phyloP scores from a whole-genome alignment of 2,329 filamentous ascomycete genomes.

The Pseudogymnoascus sp. region DNA sequence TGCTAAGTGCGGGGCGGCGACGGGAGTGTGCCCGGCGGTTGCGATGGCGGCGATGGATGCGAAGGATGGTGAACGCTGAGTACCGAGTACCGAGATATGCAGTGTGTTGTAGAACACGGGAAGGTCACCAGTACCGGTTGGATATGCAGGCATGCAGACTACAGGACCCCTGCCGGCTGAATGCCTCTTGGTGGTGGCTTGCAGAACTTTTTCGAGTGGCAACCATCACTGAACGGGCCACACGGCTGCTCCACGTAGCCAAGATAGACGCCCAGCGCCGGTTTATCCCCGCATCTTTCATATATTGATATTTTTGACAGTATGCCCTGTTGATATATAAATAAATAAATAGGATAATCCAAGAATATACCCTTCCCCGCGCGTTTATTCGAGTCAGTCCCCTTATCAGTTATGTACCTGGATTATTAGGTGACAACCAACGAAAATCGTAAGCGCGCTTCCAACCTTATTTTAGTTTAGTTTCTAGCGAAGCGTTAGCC shows the following conservation, averaged over 20 bases:
- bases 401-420: neutral
- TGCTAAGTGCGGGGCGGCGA: neutral
- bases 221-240: neutral
- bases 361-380: neutral
- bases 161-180: neutral
- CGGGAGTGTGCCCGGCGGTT: neutral
- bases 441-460: neutral
- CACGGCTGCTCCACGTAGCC: neutral
- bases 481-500: constrained; percentile 1
- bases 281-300: neutral
- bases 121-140: neutral
- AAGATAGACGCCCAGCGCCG: neutral
- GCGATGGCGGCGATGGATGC: neutral
- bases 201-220: neutral
- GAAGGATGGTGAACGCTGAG: neutral
- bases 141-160: neutral
- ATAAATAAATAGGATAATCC: neutral
- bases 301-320: neutral
- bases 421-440: neutral
- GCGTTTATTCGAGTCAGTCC: neutral
- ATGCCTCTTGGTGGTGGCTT: neutral
- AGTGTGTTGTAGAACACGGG: neutral
- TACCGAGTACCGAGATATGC: neutral
- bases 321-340: neutral
- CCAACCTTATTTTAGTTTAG: constrained; percentile 4